phyloP scores from a whole-genome alignment of 495 filamentous ascomycete species.

The Penicillium riverlandense region DNA sequence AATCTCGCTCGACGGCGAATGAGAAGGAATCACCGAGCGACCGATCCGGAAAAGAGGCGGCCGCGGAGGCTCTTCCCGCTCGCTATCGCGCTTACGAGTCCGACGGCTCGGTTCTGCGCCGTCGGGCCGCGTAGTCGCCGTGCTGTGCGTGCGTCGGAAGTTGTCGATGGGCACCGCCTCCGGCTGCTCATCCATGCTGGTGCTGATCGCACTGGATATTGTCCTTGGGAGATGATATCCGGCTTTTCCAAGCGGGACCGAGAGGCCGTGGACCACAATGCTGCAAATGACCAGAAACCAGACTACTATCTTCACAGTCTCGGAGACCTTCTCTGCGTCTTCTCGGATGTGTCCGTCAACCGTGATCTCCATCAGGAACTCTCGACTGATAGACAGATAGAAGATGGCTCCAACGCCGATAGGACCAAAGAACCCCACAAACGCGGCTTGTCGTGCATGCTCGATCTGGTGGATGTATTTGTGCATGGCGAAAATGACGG shows the following conservation, averaged over 20 bases:
- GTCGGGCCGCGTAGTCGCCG: constrained; percentile 19
- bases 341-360: constrained; percentile 52
- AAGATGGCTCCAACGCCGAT: constrained; percentile 92
- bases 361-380: constrained; percentile 51
- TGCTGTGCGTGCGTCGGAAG: constrained; percentile 28
- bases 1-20: constrained; percentile 7
- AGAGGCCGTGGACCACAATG: constrained; percentile 84
- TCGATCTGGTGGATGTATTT: constrained; percentile 77
- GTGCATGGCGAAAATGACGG: constrained; percentile 66
- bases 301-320: constrained; percentile 62
- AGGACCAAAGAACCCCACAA: constrained; percentile 90
- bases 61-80: constrained; percentile 18
- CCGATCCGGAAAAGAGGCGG: constrained; percentile 46
- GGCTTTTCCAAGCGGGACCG: constrained; percentile 75
- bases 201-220: constrained; percentile 53
- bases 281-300: constrained; percentile 87
- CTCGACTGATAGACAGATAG: constrained; percentile 73
- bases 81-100: constrained; percentile 17
- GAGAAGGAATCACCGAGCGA: constrained; percentile 32
- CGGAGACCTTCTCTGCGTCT: constrained; percentile 58
- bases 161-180: constrained; percentile 25
- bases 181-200: constrained; percentile 23
- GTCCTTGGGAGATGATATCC: constrained; percentile 75
- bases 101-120: constrained; percentile 8
- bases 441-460: constrained; percentile 62